Evolutionary conservation across 1,284 basidiomycete species (phyloP), one percentile per base, ranked within the genome.

Genomic region (Inonotus obliquus): DNA sequence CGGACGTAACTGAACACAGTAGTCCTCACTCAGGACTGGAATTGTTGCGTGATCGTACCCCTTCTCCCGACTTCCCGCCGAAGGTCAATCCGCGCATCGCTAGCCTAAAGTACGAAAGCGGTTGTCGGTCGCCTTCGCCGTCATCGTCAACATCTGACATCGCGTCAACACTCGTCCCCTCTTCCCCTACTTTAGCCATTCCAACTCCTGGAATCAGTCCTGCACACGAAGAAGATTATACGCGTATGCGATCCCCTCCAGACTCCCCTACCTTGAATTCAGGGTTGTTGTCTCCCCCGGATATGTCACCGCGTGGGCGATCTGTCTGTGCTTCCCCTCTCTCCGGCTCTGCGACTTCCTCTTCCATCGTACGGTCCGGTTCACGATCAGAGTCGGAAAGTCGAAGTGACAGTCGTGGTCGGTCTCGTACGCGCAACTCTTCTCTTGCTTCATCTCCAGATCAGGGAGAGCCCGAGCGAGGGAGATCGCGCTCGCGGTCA

Each of bases 351-450:
- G 49, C 58, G 23, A 60, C 62, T 14, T 52, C 62, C 1, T 63
- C 58, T 17, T 63, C 58, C 19, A 41, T 27, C 21, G 14, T 57
- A 35, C 35, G 29, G 13, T 55, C 61, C 4, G 45, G 35, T 54
- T 59, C 61, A 1, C 61, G 61, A 11, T 63, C 61, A 17, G 52
- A 48, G 14, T 63, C 61, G 25, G 61, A 63, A 17, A 63, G 61
- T 44, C 35, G 61, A 19, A 63, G 61, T 35, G 61, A 63, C 35
- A 54, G 51, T 23, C 57, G 61, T 9, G 62, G 62, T 6, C 58
- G 62, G n/a, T 63, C 62, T 23, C 59, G 54, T 23, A 63, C 62
- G 6, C 58, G 62, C 11, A 63, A 63, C 21, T 63, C 61, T 17
- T 63, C 61, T 14, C 25, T 59, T 2, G 53, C 57, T 48, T 41